Conservation (phyloP, 2,329 filamentous ascomycete genomes). For the Ambrosiella xylebori region DNA sequence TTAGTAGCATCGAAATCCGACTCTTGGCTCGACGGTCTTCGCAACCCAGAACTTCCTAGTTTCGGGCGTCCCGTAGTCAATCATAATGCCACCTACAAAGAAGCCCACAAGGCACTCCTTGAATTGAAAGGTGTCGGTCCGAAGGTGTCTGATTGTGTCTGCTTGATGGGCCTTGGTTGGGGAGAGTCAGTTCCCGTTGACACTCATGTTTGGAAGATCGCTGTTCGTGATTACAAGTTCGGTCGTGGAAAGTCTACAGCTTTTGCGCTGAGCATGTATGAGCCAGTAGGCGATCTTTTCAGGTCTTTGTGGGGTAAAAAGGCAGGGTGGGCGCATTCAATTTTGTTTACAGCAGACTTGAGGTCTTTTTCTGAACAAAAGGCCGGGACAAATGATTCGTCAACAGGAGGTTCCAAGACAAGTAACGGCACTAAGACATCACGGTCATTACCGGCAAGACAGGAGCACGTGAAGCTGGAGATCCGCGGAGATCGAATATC, state of each 20-base stretch:
- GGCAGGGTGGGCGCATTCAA: conserved; percentile 94
- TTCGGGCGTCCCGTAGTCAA: conserved; percentile 24
- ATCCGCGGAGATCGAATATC: conserved; percentile 13
- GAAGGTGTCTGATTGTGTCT: conserved; percentile 94
- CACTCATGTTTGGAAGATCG: conserved; percentile 98
- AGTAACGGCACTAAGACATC: too few relatives aligned
- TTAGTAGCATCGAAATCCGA: conserved; percentile 53
- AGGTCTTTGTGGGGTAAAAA: conserved; percentile 78
- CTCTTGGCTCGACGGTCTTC: conserved; percentile 60
- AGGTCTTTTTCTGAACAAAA: conserved; percentile 59
- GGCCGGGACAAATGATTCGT: background rate
- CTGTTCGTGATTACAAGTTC: conserved; percentile 87
- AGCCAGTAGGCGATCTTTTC: conserved; percentile 81
- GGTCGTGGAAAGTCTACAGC: conserved; percentile 71
- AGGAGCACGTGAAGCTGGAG: conserved; percentile 15
- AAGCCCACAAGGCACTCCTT: conserved; percentile 66
- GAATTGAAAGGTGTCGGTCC: conserved; percentile 76
- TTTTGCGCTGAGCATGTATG: conserved; percentile 74
- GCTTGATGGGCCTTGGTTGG: conserved; percentile 91
- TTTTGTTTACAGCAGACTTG: conserved; percentile 86
- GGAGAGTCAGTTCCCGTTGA: conserved; percentile 89
- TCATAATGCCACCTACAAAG: conserved; percentile 46
- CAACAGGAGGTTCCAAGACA: conserved; percentile 14
- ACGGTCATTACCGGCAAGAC: too few relatives aligned
- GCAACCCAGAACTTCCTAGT: conserved; percentile 56